phyloP scores from a whole-genome alignment of 768 basidiomycete genomes.

The Xerocomellus dryophilus region DNA sequence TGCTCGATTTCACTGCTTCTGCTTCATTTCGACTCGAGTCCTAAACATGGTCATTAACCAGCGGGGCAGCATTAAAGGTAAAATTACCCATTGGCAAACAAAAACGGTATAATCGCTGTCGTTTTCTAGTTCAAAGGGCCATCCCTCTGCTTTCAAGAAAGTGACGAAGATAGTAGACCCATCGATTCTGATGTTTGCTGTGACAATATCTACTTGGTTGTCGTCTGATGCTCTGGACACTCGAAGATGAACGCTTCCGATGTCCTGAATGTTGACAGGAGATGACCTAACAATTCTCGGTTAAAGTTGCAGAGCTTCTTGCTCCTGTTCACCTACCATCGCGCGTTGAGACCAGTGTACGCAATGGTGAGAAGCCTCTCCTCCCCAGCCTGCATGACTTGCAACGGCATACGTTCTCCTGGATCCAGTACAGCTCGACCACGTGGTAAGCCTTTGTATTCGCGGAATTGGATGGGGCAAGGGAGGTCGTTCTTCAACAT shows the following conservation, averaged over 20 bases:
- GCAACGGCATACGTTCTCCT: constrained; percentile 66
- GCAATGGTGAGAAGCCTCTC: constrained; percentile 82
- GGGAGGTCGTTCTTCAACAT: constrained; percentile 78
- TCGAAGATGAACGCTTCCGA: constrained; percentile 79
- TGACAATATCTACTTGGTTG: constrained; percentile 53
- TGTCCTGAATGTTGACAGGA: constrained; percentile 87
- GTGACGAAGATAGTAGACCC: constrained; percentile 89
- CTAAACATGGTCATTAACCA: constrained; percentile 34
- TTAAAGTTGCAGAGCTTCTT: background rate
- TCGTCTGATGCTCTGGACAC: constrained; percentile 43
- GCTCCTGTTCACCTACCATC: constrained; percentile 57
- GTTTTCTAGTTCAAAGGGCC: constrained; percentile 93
- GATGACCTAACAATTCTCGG: constrained; percentile 63
- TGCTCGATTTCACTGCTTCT: constrained; percentile 36
- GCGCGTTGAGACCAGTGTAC: constrained; percentile 77
- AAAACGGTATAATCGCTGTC: constrained; percentile 68
- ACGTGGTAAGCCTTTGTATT: constrained; percentile 70
- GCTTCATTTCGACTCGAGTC: constrained; percentile 43
- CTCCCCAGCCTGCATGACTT: constrained; percentile 59
- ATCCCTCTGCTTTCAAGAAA: constrained; percentile 59
- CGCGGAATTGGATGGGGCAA: constrained; percentile 73
- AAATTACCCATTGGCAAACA: constrained; percentile 70
- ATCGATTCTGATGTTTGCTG: constrained; percentile 76
- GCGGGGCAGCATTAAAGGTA: background rate
- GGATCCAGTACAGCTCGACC: constrained; percentile 62